These are phyloP conservation scores for Euphrasia arctica DNA, from an alignment of 305 asterid species.

Conservation along the genomic window DNA sequence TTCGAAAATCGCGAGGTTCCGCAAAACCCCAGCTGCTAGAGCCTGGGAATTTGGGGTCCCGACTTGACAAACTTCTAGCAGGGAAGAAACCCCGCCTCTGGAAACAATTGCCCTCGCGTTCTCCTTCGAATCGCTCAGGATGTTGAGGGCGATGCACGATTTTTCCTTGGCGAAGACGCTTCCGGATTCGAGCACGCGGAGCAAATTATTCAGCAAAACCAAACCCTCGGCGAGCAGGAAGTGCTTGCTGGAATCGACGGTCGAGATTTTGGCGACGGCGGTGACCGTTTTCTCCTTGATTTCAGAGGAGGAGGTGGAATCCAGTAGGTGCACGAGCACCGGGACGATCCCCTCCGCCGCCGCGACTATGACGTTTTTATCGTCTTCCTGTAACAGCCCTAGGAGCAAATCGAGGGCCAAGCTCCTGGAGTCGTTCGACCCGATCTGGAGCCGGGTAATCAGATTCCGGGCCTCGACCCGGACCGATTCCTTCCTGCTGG, in stretches of 20 bases:
- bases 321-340: slow-evolving; percentile 63
- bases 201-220: slow-evolving; percentile 52
- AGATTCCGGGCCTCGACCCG: slow-evolving; percentile 64
- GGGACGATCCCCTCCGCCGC: slow-evolving; percentile 84
- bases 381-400: slow-evolving; percentile 69
- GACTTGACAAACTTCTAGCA: slow-evolving; percentile 64
- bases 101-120: slow-evolving; percentile 87
- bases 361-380: slow-evolving; percentile 61
- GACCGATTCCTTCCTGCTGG: slow-evolving; percentile 45
- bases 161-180: slow-evolving; percentile 81
- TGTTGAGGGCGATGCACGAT: slow-evolving; percentile 60
- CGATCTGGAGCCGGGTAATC: slow-evolving; percentile 84
- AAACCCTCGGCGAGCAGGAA: slow-evolving; percentile 68
- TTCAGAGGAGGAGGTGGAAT: slow-evolving; percentile 62
- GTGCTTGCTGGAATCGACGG: slow-evolving; percentile 61
- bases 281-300: slow-evolving; percentile 73
- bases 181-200: slow-evolving; percentile 82
- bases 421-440: slow-evolving; percentile 71
- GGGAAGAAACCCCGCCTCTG: slow-evolving; percentile 79
- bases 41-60: slow-evolving; percentile 95
- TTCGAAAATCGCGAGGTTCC: slow-evolving; percentile 49
- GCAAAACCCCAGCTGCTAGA: slow-evolving; percentile 67
- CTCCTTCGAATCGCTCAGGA: slow-evolving; percentile 67
- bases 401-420: slow-evolving; percentile 63
- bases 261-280: slow-evolving; percentile 66